A percentile compares a stretch with the other conserved stretches of the same genome.
Conservation (phyloP, 495 filamentous ascomycete genomes). For the Penicillium verhagenii region DNA sequence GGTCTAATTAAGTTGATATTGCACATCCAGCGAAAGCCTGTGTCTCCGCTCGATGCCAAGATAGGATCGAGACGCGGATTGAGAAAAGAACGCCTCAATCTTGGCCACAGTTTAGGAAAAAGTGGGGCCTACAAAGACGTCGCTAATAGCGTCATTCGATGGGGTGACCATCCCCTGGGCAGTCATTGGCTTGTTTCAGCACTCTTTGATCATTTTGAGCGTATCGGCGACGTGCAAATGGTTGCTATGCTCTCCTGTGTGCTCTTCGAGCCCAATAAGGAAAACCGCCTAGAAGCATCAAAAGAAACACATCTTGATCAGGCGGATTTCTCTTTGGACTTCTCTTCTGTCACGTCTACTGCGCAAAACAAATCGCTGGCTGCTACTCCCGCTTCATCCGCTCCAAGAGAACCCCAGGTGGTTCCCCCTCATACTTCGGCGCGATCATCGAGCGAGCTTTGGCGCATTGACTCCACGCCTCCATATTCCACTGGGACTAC, state of each 20-base stretch:
- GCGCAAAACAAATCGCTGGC: conserved; percentile 33
- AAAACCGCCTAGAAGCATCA: conserved; percentile 17
- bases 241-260: conserved; percentile 92
- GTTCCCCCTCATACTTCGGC: conserved; percentile 58
- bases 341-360: conserved; percentile 24
- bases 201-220: conserved; percentile 74
- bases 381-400: conserved; percentile 46
- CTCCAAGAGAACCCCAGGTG: conserved; percentile 58
- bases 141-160: conserved; percentile 65
- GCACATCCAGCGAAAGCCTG: conserved; percentile 64
- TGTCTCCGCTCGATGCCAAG: conserved; percentile 48
- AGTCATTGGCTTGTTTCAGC: conserved; percentile 65
- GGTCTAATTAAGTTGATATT: conserved; percentile 74
- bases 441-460: conserved; percentile 39
- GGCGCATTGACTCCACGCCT: conserved; percentile 48
- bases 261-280: conserved; percentile 62
- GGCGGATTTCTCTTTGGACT: conserved; percentile 34
- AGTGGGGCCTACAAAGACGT: conserved; percentile 19
- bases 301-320: conserved; percentile 19
- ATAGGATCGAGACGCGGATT: conserved; percentile 26
- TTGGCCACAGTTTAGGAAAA: conserved; percentile 1
- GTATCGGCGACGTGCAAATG: conserved; percentile 83
- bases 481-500: conserved; percentile 63
- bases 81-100: conserved; percentile 27
- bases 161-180: conserved; percentile 81